Evolutionary conservation across 257 asterid genomes (phyloP), one percentile per base, ranked within the genome.

Genomic region (Capsicum rhomboideum): DNA sequence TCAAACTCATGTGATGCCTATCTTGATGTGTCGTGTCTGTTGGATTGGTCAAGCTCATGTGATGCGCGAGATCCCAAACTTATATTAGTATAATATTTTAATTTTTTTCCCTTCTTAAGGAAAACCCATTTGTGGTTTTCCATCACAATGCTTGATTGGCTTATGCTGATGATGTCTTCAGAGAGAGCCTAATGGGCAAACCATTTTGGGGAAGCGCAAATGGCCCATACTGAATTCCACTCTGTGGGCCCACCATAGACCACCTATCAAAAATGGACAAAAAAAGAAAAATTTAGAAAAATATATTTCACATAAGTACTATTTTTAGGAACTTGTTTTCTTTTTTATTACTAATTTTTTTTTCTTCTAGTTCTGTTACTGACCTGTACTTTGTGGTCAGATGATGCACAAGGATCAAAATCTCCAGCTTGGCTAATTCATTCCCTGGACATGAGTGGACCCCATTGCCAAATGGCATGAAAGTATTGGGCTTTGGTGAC

Each of bases 161-260:
- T 68, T 52, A 28, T 46, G 12, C 42, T 68, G 74, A 64, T 66
- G 85, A 87, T 81, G 72, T 84, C 59, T 89, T 95, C 84, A 85
- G 93, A 18, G 91, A 86, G 17, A 95, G 87, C 71, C 85, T 93
- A 81, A 96, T 93, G 58, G 99, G 99, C 91, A 94, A 83, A n/a
- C 99, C 99, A 91, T 93, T 93, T 87, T 91, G 94, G 88, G 99
- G 99, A 90, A 96, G 98, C 44, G 98, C 94, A 91, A 96, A 96
- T 66, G 99, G 99, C 23, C 98, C 98, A 91, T 96, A 96, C 89
- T 94, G 97, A 83, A 96, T 94, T 54, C 95, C 98, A 91, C 91
- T 92, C 55, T 93, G 97, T 89, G 97, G 96, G 87, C 93, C 98
- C 93, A 91, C 85, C 90, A 91, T 78, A 88, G 93, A 89, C 98